Percentiles rank a stretch among this genome's conserved stretches.
phyloP scores from a whole-genome alignment of 75 land plant species.

The Chamaecyparis obtusa region DNA sequence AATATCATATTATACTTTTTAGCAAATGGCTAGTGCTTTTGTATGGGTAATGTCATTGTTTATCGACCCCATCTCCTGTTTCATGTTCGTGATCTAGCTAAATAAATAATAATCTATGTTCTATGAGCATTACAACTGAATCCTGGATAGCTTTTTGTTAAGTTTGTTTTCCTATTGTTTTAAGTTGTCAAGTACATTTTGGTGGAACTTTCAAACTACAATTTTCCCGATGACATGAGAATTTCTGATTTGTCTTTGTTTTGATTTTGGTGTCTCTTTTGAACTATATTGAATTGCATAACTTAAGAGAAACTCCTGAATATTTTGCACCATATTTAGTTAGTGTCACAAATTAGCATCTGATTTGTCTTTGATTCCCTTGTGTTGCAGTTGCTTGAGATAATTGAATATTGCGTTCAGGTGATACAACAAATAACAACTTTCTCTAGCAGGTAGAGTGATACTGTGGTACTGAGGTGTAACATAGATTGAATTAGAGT shows the following conservation, averaged over 20 bases:
- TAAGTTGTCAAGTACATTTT: background rate
- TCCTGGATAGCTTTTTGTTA: background rate
- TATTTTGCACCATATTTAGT: background rate
- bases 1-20: background rate
- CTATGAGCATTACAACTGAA: background rate
- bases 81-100: background rate
- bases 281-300: background rate
- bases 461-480: background rate
- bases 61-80: background rate
- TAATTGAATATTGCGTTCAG: constrained; percentile 2
- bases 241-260: background rate
- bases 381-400: background rate
- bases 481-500: background rate
- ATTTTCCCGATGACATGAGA: background rate
- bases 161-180: background rate
- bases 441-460: background rate
- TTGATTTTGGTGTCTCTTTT: background rate
- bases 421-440: constrained; percentile 6
- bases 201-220: background rate
- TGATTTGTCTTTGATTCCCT: background rate
- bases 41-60: background rate
- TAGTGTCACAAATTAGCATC: background rate
- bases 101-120: background rate
- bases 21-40: background rate
- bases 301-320: background rate